Conservation (phyloP, 805 yeast species). For the Sugiyamaella americana region DNA sequence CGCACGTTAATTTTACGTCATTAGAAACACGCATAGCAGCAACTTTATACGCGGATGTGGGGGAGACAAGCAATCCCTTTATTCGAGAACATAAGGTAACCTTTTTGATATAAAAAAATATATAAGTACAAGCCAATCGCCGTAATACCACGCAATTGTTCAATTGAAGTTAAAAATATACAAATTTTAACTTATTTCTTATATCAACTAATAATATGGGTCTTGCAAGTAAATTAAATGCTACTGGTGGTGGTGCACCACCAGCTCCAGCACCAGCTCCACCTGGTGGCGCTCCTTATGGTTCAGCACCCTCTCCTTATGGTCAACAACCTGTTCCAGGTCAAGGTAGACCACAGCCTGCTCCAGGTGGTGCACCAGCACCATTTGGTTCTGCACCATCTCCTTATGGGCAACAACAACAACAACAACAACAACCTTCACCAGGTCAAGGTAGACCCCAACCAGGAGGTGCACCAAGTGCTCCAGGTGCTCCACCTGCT, state of each 20-base stretch:
- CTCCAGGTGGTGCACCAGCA: background rate
- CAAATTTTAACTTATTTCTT: background rate
- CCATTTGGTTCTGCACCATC: background rate
- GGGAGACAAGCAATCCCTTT: too few relatives aligned
- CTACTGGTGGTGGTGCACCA: constrained; percentile 14
- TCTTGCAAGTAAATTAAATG: constrained; percentile 27
- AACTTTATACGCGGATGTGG: background rate
- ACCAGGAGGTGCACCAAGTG: constrained; percentile 2
- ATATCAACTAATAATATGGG: constrained; percentile 20
- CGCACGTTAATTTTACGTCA: too few relatives aligned
- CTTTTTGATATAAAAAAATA: too few relatives aligned
- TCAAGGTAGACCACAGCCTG: background rate
- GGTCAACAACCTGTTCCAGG: constrained; percentile 3
- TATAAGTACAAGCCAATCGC: too few relatives aligned
- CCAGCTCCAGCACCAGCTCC: background rate
- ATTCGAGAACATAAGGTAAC: too few relatives aligned
- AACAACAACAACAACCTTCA: constrained; percentile 1
- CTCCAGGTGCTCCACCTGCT: constrained; percentile 7
- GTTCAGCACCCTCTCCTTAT: background rate
- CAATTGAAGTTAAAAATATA: background rate
- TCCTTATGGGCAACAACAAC: background rate
- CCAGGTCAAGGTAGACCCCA: constrained; percentile 10
- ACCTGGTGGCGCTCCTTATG: background rate
- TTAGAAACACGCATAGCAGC: background rate
- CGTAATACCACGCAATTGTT: background rate